Base-by-base conservation (phyloP, 1,139 yeast genomes). In the Tardiomyces digboiensis region DNA sequence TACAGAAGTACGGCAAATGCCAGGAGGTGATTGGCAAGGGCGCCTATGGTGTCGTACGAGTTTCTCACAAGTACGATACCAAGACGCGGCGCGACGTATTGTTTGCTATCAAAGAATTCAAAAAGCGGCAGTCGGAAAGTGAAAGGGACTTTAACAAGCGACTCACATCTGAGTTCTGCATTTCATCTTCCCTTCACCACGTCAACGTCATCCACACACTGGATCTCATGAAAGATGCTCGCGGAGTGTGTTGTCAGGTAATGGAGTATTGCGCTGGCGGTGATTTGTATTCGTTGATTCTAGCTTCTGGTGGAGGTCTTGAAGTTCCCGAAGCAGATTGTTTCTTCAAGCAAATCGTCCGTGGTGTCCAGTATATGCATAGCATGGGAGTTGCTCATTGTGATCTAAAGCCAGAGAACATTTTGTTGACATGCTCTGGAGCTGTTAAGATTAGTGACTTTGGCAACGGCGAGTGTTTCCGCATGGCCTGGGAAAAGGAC, bases 181-280 rank as follows among this genome's bases (percentile, higher is more conserved):
- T 88, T 21, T 80, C 93, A 1, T 80, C 93, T 7, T 81, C 94
- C 2, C 66, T 88, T 51, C 82, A 82, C 54, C 89, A 83, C 60
- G 71, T 74, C 39, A 83, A 87, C 61, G 88, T 91, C 57, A 87
- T 89, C 48, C 82, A 80, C 54, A 87, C 96, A 0, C 72, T 85
- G 49, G 98, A 91, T 61, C 68, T 91, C 44, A 72, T 89, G 64
- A 85, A 84, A 62, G 97, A 89, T 64, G 86, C 89, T 19, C 83
- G 85, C 55, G 95, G 95, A 36, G 95, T 85, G 54, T 91, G 83
- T 62, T 88, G 94, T 62, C 96, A 88, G 66, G 97, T 91, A 41
- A 87, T 91, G 96, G 97, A 91, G 66, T 91, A 78, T 58, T 91
- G 97, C 61, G 76, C 89, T 1, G 97, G 97, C 36, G 98, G 98